These are phyloP conservation scores for Microstegium vimineum DNA, from an alignment of 176 grass and related monocot species.

Conservation along the genomic window DNA sequence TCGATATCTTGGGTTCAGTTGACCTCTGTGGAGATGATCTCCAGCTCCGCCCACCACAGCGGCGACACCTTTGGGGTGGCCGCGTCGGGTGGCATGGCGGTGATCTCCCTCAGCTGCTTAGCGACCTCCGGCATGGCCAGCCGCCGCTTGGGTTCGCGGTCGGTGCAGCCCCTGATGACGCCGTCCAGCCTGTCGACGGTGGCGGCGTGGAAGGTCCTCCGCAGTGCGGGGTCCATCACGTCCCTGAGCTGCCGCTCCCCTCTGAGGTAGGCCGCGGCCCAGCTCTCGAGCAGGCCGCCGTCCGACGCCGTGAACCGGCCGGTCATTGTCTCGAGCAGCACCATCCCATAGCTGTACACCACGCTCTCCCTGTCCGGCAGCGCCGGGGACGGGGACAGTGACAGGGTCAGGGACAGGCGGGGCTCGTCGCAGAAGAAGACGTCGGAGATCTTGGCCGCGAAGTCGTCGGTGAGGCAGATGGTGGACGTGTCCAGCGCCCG, in stretches of 20 bases:
- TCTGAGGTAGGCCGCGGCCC: constrained; percentile 48
- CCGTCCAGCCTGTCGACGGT: constrained; percentile 42
- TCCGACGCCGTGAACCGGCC: constrained; percentile 54
- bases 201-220: constrained; percentile 29
- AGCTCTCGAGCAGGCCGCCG: constrained; percentile 52
- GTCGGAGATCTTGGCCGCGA: constrained; percentile 82
- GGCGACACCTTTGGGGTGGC: constrained; percentile 78
- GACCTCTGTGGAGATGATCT: constrained; percentile 67
- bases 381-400: not conserved
- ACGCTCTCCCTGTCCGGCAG: constrained; percentile 38
- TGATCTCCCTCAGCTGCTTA: constrained; percentile 54
- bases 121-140: constrained; percentile 56
- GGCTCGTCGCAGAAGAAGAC: constrained; percentile 52
- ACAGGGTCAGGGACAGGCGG: not conserved
- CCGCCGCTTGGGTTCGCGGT: constrained; percentile 43
- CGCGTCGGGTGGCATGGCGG: constrained; percentile 61
- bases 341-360: constrained; percentile 79
- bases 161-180: constrained; percentile 52
- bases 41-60: constrained; percentile 86
- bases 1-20: constrained; percentile 1
- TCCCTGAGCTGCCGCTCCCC: constrained; percentile 49
- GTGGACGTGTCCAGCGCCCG: constrained; percentile 61
- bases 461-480: constrained; percentile 83
- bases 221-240: constrained; percentile 52
- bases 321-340: constrained; percentile 80